A percentile compares a stretch with the other conserved stretches of the same genome.
Conservation (phyloP, 2,329 filamentous ascomycete genomes). For the Atkinsonella hypoxylon region DNA sequence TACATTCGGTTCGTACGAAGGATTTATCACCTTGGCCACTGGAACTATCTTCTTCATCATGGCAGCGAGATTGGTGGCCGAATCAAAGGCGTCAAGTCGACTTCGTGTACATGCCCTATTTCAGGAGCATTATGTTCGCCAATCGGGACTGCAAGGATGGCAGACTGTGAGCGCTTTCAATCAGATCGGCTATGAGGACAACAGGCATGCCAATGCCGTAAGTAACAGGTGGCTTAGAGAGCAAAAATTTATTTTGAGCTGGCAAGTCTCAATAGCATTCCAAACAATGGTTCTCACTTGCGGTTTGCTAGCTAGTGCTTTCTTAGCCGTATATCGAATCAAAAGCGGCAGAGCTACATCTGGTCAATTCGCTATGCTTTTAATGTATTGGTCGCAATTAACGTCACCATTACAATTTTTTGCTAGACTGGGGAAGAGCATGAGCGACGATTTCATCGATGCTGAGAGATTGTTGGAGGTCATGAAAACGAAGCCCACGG, state of each 20-base stretch:
- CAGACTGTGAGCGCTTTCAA: constrained; percentile 49
- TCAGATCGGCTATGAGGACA: constrained; percentile 43
- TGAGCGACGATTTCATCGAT: constrained; percentile 45
- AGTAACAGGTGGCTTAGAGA: constrained; percentile 26
- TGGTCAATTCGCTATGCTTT: constrained; percentile 57
- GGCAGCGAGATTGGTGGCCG: constrained; percentile 37
- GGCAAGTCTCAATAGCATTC: constrained; percentile 40
- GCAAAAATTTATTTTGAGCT: constrained; percentile 28
- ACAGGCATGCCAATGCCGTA: constrained; percentile 40
- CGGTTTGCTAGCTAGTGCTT: constrained; percentile 53
- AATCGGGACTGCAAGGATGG: constrained; percentile 46
- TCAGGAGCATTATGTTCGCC: constrained; percentile 42
- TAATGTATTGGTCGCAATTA: constrained; percentile 65
- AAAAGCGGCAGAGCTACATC: constrained; percentile 46
- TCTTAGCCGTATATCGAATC: constrained; percentile 53
- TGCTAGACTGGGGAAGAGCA: constrained; percentile 40
- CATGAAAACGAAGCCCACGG: constrained; percentile 44
- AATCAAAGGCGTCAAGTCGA: constrained; percentile 36
- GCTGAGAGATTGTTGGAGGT: constrained; percentile 46
- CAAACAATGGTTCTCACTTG: constrained; percentile 54
- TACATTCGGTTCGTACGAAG: constrained; percentile 48
- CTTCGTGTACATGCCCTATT: constrained; percentile 40
- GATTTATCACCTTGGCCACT: constrained; percentile 48
- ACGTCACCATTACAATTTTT: constrained; percentile 63
- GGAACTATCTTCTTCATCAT: constrained; percentile 44